These are phyloP conservation scores for Cercospora zeae-maydis DNA, from an alignment of 2,329 filamentous ascomycete species.

Conservation along the genomic window DNA sequence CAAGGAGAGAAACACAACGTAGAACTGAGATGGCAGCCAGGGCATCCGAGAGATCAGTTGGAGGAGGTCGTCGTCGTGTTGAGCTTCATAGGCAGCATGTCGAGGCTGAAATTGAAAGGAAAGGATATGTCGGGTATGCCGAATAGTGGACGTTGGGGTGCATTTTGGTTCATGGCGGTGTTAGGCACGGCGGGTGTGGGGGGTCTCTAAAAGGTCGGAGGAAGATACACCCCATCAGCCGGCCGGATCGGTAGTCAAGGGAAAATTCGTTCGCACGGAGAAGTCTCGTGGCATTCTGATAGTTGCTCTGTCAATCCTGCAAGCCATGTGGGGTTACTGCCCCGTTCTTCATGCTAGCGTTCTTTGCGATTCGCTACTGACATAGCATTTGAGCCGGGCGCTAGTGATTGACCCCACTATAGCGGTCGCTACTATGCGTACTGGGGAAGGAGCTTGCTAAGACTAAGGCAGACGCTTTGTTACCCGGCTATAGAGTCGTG, in stretches of 20 bases:
- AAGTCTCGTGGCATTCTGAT: not conserved
- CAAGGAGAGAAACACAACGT: conserved; percentile 8
- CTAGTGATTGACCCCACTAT: too few species aligned
- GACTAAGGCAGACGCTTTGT: too few species aligned
- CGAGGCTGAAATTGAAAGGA: conserved; percentile 15
- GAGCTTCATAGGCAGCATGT: conserved; percentile 14
- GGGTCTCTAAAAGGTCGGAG: not conserved
- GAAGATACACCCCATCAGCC: not conserved
- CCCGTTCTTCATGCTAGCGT: too few species aligned
- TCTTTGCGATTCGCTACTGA: too few species aligned
- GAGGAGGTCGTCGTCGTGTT: conserved; percentile 14
- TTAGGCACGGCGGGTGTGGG: conserved; percentile 13
- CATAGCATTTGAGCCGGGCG: too few species aligned
- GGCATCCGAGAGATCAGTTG: not conserved
- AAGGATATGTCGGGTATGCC: conserved; percentile 7
- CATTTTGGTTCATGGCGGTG: conserved; percentile 16
- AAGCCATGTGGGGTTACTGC: too few species aligned
- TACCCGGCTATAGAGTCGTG: not conserved
- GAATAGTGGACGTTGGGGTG: conserved; percentile 12
- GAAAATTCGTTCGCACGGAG: not conserved
- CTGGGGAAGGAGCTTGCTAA: too few species aligned
- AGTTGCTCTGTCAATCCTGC: too few species aligned
- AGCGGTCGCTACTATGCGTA: too few species aligned
- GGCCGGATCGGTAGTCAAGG: not conserved
- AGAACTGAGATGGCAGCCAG: conserved; percentile 1